These are phyloP conservation scores for Spathaspora gorwiae DNA, from an alignment of 805 yeast genomes.

Conservation along the genomic window DNA sequence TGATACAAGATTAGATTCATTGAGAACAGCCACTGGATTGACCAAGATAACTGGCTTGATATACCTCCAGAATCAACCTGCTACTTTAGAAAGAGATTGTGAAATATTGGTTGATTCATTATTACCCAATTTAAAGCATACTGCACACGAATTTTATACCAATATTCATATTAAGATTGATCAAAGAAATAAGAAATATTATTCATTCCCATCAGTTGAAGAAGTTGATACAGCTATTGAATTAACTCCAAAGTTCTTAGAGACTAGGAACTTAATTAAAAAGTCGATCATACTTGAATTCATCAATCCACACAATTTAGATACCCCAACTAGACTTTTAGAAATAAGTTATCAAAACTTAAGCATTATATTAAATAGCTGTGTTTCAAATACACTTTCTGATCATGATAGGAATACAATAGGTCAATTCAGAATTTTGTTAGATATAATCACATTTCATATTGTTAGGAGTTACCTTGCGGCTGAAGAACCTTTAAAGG, in stretches of 20 bases:
- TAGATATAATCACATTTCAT: conserved; percentile 61
- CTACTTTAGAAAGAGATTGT: conserved; percentile 20
- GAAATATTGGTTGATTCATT: conserved; percentile 28
- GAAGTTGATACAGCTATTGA: conserved; percentile 22
- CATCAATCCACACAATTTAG: conserved; percentile 29
- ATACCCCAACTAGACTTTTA: conserved; percentile 22
- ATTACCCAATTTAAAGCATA: conserved; percentile 23
- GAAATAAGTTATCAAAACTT: conserved; percentile 32
- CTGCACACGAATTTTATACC: conserved; percentile 31
- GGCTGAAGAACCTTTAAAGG: conserved; percentile 51
- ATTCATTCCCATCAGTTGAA: conserved; percentile 25
- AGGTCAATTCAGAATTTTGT: conserved; percentile 37
- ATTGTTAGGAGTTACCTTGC: conserved; percentile 59
- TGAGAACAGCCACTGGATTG: conserved; percentile 26
- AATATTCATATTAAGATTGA: conserved; percentile 27
- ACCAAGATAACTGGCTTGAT: conserved; percentile 29
- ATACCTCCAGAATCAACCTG: conserved; percentile 12
- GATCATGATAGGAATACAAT: conserved; percentile 28
- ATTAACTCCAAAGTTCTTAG: conserved; percentile 34
- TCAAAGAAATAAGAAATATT: conserved; percentile 34
- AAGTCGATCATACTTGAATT: conserved; percentile 32
- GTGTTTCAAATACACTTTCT: conserved; percentile 8
- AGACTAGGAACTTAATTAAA: conserved; percentile 34
- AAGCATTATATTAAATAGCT: conserved; percentile 16
- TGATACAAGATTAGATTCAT: conserved; percentile 17